Base-by-base conservation (phyloP, 2,329 filamentous ascomycete species). In the Sporothrix dimorphospora region DNA sequence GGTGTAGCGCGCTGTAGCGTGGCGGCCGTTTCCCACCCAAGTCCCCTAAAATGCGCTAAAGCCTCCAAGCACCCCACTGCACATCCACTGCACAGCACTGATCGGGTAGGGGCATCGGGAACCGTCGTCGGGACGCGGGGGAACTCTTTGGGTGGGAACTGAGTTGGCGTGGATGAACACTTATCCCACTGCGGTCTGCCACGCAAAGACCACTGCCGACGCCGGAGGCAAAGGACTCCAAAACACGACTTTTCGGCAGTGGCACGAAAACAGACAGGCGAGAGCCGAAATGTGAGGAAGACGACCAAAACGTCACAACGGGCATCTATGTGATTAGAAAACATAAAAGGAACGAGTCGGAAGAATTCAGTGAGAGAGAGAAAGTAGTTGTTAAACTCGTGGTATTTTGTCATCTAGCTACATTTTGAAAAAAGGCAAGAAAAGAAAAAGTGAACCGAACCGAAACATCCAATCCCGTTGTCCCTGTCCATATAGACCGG, bases 31-130 rank as follows among this genome's bases (percentile, higher is more conserved):
- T 30, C 14, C 53, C 53, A 57, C 53, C 8, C 4, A 16, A n/a
- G 27, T 4, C 53, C 14, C 27, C 27, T 16, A 38, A 12, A 66
- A 12, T 1, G 24, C 63, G 24, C 63, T n/a, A 66, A 3, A n/a
- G 47, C 47, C 3, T 3, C 47, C 14, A 24, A 24, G 24, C 21
- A n/a, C n/a, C n/a, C n/a, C n/a, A n/a, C n/a, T n/a, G n/a, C n/a
- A n/a, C n/a, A n/a, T n/a, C n/a, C n/a, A n/a, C n/a, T n/a, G n/a
- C n/a, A n/a, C n/a, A n/a, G 45, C 47, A 57, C 47, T 45, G 38
- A n/a, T 51, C 70, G 70, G 69, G 49, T 71, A 71, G 61, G 55
- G 51, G 42, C 69, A 57, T 71, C 70, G 70, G 70, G 70, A 71
- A 67, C 45, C 27, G 45, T 49, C 49, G 61, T 69, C 70, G 70